Conservation (phyloP, 129 eudicot genomes). For the Oenanthe sinensis region DNA sequence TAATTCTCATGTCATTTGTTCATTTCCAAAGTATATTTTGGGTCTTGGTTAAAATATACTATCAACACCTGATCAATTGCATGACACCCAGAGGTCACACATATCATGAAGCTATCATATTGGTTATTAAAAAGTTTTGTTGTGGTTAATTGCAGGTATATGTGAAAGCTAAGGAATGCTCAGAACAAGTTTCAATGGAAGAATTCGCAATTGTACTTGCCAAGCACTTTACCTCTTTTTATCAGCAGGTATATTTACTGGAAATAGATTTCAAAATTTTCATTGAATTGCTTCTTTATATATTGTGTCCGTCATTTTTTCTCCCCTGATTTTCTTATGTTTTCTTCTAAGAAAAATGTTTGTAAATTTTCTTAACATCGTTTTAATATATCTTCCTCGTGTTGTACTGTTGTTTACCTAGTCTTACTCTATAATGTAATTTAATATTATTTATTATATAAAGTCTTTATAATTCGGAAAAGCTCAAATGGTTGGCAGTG, state of each 20-base stretch:
- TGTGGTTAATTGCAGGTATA: constrained; percentile 53
- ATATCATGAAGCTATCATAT: background rate
- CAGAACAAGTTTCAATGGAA: constrained; percentile 61
- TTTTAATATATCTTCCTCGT: background rate
- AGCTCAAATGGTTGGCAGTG: background rate
- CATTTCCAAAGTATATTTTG: background rate
- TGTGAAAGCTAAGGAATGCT: constrained; percentile 94
- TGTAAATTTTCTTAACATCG: background rate
- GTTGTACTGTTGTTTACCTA: background rate
- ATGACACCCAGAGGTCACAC: background rate
- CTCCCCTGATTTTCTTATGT: background rate
- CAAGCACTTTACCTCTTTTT: constrained; percentile 79
- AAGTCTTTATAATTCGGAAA: too few relatives aligned
- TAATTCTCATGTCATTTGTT: background rate
- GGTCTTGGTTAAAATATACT: background rate
- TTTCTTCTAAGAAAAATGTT: background rate
- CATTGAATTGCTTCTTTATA: background rate
- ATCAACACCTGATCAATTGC: background rate
- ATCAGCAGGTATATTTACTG: constrained; percentile 52
- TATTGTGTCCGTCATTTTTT: background rate
- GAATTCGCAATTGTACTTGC: constrained; percentile 84
- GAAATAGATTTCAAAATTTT: background rate
- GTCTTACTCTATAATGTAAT: background rate
- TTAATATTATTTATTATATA: too few relatives aligned
- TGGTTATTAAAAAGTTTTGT: background rate